Conservation (phyloP, 495 filamentous ascomycete genomes). For the Annulohypoxylon moriforme region DNA sequence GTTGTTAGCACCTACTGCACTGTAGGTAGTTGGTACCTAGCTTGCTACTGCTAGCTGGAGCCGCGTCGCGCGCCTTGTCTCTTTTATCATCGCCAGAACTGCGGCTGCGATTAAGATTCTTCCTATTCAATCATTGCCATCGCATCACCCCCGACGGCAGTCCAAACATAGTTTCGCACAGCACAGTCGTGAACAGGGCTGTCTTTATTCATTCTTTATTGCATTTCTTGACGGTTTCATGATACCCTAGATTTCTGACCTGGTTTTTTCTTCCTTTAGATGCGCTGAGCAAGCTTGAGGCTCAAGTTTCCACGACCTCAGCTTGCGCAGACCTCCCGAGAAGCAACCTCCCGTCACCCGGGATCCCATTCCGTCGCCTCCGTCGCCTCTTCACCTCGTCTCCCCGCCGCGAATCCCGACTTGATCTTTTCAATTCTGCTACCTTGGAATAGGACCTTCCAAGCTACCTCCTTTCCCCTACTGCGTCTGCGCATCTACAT, state of each 20-base stretch:
- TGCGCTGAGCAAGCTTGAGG: conserved; percentile 25
- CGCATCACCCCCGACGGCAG: conserved; percentile 24
- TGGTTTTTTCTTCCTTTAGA: background rate
- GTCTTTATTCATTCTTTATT: conserved; percentile 23
- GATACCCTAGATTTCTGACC: conserved; percentile 33
- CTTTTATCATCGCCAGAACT: conserved; percentile 26
- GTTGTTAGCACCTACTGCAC: background rate
- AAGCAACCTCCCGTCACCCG: background rate
- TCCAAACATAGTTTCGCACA: conserved; percentile 12
- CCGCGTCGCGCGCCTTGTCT: conserved; percentile 31
- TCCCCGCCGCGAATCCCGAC: background rate
- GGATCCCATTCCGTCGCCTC: too few relatives aligned
- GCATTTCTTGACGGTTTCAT: conserved; percentile 32
- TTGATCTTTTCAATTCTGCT: background rate
- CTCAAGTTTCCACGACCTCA: conserved; percentile 23
- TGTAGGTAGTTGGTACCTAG: background rate
- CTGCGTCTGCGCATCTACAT: background rate
- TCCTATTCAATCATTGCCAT: conserved; percentile 14
- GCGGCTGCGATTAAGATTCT: conserved; percentile 22
- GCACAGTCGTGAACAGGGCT: conserved; percentile 7
- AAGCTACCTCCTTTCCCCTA: background rate
- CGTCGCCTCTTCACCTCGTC: background rate
- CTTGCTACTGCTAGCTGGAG: background rate
- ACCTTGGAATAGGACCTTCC: conserved; percentile 2
- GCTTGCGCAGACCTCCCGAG: conserved; percentile 1